Evolutionary conservation across 257 asterid species (phyloP).

Genomic region (Solanum sejunctum): DNA sequence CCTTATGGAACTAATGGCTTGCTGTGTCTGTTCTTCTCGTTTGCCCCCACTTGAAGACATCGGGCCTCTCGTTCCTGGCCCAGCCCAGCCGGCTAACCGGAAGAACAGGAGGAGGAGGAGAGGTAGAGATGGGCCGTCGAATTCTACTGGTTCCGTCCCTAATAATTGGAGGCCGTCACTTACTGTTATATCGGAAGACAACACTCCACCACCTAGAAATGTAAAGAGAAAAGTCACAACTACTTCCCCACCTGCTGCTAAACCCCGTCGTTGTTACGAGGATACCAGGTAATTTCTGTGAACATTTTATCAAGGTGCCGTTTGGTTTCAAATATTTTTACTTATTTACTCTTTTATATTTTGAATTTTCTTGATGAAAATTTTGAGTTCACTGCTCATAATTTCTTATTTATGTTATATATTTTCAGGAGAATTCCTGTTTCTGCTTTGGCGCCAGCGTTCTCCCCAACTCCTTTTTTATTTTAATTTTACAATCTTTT

Average conservation of each 20-base stretch:
- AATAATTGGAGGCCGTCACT: slow-evolving; percentile 32
- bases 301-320: too few species aligned
- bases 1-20: slow-evolving; percentile 31
- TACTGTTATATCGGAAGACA: slow-evolving; percentile 17
- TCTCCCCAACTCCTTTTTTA: slow-evolving; percentile 47
- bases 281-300: slow-evolving; percentile 12
- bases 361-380: not conserved
- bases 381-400: not conserved
- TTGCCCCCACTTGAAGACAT: slow-evolving; percentile 14
- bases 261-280: slow-evolving; percentile 3
- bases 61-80: not conserved
- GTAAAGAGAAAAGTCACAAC: slow-evolving; percentile 22
- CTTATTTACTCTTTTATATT: not conserved
- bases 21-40: slow-evolving; percentile 25
- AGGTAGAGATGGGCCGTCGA: slow-evolving; percentile 5
- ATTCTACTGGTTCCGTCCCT: not conserved
- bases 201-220: not conserved
- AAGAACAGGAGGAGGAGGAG: slow-evolving; percentile 23
- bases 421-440: slow-evolving; percentile 26
- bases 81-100: not conserved
- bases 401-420: not conserved
- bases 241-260: slow-evolving; percentile 9
- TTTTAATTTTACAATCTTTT: slow-evolving; percentile 19
- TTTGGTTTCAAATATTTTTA: too few species aligned
- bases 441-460: slow-evolving; percentile 20